These are phyloP conservation scores for Suillus sp. DNA, from an alignment of 768 basidiomycete species.

Conservation along the genomic window DNA sequence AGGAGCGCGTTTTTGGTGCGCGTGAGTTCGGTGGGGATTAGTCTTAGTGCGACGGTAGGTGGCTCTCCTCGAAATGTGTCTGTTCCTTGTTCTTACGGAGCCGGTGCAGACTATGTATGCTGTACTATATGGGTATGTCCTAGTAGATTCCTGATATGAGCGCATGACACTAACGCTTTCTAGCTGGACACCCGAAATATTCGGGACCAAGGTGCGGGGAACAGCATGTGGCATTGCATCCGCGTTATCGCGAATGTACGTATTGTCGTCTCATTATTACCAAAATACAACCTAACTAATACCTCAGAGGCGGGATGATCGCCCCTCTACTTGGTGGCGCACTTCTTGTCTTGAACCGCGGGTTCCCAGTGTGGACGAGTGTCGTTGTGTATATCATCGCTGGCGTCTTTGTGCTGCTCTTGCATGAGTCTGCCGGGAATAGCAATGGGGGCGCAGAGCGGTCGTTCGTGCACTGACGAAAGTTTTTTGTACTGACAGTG, in stretches of 20 bases:
- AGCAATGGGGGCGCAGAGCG: conserved; percentile 21
- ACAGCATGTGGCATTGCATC: conserved; percentile 89
- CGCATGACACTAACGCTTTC: conserved; percentile 1
- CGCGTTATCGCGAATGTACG: conserved; percentile 77
- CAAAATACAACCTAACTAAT: background rate
- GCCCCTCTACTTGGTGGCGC: conserved; percentile 79
- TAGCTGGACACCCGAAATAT: conserved; percentile 85
- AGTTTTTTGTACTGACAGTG: background rate
- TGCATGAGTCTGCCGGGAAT: conserved; percentile 54
- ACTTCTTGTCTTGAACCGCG: conserved; percentile 64
- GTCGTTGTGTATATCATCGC: conserved; percentile 65
- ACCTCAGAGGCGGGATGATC: conserved; percentile 80
- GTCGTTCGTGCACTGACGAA: conserved; percentile 22
- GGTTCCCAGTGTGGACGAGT: conserved; percentile 79
- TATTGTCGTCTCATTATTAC: background rate
- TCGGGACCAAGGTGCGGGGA: conserved; percentile 82
- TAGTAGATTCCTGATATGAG: background rate
- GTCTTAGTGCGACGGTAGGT: conserved; percentile 63
- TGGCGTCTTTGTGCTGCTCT: conserved; percentile 59
- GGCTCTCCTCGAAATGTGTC: background rate
- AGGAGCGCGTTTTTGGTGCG: conserved; percentile 59
- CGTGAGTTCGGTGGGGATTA: conserved; percentile 73
- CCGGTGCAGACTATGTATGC: conserved; percentile 74
- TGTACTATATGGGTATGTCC: conserved; percentile 65
- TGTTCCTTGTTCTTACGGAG: background rate